Evolutionary conservation across 2,329 filamentous ascomycete species (phyloP), one percentile per base, ranked within the genome.

Genomic region (Plenodomus tracheiphilus): DNA sequence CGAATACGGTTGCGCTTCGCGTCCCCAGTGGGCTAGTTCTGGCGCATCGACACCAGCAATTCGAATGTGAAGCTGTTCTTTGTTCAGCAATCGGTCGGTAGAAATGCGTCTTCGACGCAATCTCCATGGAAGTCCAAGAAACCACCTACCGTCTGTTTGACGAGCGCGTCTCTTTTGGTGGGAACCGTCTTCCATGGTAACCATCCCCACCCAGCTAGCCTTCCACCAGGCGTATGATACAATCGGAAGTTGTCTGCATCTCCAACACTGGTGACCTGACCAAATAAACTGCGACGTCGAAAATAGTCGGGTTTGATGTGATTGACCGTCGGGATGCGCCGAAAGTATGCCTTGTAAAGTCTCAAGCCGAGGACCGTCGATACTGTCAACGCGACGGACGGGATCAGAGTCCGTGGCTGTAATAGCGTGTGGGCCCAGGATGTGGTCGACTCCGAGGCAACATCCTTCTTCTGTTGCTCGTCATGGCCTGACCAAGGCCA

Each of bases 181-280:
- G 91, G 92, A 6, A 96, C 81, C 49, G 75, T 85, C 64, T 91
- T 79, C 70, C 83, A 79, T 5, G 82, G 86, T 56, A 94, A 66
- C 91, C 90, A 96, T n/a, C 88, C 91, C 94, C 94, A 99, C 44
- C 94, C 94, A 10, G 87, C 81, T 43, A 92, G 73, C 58, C 85
- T 81, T 10, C 94, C 94, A n/a, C 93, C 93, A 0, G 94, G 94
- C 0, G 91, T 97, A 72, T 99, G 94, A 70, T 88, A 99, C 40
- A 99, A 72, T 61, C 94, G 88, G 71, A 99, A 97, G 69, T 93
- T 93, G 73, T 99, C 94, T 3, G 91, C 95, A 79, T 99, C 94
- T 36, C 95, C 94, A 19, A 99, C 94, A 61, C 89, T 91, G 11
- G 93, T 97, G 36, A 97, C 94, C 53, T 82, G 83, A 13, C 94